These are phyloP conservation scores for Fraxinus sp. DNA, from an alignment of 305 asterid genomes.

Conservation along the genomic window DNA sequence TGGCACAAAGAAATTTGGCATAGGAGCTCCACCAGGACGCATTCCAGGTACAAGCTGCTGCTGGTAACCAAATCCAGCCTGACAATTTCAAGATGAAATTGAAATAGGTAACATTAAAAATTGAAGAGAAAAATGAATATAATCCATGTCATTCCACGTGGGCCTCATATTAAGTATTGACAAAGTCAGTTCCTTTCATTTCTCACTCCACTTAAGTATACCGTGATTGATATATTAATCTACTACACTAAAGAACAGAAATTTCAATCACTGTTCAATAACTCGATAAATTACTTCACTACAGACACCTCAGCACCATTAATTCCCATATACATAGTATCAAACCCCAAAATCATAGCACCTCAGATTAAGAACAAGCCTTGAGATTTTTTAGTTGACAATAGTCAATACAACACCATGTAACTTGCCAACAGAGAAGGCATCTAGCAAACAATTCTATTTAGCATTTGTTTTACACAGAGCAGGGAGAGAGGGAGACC, in stretches of 20 bases:
- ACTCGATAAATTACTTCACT: background rate
- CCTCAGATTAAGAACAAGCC: background rate
- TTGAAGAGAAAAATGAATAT: background rate
- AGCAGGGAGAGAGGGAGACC: background rate
- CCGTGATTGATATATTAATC: background rate
- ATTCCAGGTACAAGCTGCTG: slow-evolving; percentile 54
- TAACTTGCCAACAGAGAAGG: background rate
- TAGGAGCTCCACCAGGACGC: slow-evolving; percentile 43
- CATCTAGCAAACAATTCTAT: background rate
- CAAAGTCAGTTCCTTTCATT: background rate
- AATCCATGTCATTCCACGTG: background rate
- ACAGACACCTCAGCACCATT: background rate
- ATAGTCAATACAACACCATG: background rate
- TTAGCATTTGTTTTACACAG: background rate
- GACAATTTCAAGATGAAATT: background rate
- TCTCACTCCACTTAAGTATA: background rate
- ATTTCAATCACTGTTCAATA: background rate
- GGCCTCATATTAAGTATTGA: background rate
- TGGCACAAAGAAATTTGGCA: slow-evolving; percentile 45
- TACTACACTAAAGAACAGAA: background rate
- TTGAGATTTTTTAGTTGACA: background rate
- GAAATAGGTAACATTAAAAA: background rate
- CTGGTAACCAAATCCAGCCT: slow-evolving; percentile 54
- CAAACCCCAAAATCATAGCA: background rate
- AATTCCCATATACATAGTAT: background rate